phyloP scores from a whole-genome alignment of 495 filamentous ascomycete genomes.

The Penicillium angulare region DNA sequence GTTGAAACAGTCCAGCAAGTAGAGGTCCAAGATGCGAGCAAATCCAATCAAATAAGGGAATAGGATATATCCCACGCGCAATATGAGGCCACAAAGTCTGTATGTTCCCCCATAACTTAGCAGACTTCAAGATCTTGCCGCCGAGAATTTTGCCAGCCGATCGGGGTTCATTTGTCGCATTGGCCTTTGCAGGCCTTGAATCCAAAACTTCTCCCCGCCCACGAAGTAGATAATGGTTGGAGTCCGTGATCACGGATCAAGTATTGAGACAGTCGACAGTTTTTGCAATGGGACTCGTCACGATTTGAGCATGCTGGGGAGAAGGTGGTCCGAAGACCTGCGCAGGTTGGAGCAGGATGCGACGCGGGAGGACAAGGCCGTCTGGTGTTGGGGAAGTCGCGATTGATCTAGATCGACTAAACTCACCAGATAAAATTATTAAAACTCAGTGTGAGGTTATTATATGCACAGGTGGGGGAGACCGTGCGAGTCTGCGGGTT shows the following conservation, averaged over 20 bases:
- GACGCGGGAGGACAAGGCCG: constrained; percentile 13
- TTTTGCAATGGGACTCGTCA: not conserved
- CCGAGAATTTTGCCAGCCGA: constrained; percentile 1
- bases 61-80: not conserved
- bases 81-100: no score
- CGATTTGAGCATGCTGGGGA: constrained; percentile 4
- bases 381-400: constrained; percentile 15
- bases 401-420: constrained; percentile 13
- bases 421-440: constrained; percentile 20
- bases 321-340: constrained; percentile 2
- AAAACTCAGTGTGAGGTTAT: no score
- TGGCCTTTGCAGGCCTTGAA: no score
- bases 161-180: constrained; percentile 16
- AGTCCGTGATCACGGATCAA: constrained; percentile 1
- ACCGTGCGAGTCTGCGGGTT: constrained; percentile 13
- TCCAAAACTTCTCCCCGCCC: no score
- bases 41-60: not conserved
- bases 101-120: not conserved
- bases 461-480: constrained; percentile 8
- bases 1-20: no score
- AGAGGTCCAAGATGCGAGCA: no score
- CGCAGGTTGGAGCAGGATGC: constrained; percentile 16
- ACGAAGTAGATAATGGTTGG: not conserved
- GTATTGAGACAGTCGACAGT: not conserved
- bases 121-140: not conserved